Evolutionary conservation across 176 grass and related monocot genomes (phyloP).

Genomic region (Chloris gayana): DNA sequence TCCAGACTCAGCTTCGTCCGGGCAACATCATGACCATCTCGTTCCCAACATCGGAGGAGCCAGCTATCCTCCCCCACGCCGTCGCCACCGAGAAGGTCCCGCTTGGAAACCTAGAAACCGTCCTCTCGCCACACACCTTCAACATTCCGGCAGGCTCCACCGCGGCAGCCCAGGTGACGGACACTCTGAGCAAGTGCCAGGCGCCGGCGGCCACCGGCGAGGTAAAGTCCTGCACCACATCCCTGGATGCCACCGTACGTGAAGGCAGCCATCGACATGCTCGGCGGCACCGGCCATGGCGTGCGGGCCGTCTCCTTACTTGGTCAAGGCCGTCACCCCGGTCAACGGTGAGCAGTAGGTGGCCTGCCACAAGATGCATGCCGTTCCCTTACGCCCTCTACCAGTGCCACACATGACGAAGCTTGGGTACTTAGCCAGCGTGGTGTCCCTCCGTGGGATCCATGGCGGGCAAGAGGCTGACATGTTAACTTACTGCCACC

Average conservation of each 20-base stretch:
- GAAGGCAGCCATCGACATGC: not conserved
- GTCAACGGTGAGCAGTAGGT: not conserved
- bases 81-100: not conserved
- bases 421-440: too few relatives aligned
- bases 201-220: not conserved
- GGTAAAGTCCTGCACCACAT: conserved; percentile 9
- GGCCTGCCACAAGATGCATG: not conserved
- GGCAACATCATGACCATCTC: not conserved
- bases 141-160: not conserved
- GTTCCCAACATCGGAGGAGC: not conserved
- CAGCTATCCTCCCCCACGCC: not conserved
- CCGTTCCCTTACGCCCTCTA: conserved; percentile 13
- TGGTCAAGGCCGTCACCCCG: not conserved
- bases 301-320: not conserved
- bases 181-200: not conserved
- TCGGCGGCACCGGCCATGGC: not conserved
- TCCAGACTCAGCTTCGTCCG: not conserved
- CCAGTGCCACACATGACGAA: not conserved
- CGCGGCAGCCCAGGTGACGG: not conserved
- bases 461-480: too few relatives aligned
- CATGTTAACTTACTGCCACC: too few relatives aligned
- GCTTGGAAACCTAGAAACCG: not conserved
- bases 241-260: not conserved
- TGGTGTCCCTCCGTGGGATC: too few relatives aligned
- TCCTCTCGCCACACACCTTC: conserved; percentile 5